Conservation (phyloP, 257 asterid species). For the Lantana camara region DNA sequence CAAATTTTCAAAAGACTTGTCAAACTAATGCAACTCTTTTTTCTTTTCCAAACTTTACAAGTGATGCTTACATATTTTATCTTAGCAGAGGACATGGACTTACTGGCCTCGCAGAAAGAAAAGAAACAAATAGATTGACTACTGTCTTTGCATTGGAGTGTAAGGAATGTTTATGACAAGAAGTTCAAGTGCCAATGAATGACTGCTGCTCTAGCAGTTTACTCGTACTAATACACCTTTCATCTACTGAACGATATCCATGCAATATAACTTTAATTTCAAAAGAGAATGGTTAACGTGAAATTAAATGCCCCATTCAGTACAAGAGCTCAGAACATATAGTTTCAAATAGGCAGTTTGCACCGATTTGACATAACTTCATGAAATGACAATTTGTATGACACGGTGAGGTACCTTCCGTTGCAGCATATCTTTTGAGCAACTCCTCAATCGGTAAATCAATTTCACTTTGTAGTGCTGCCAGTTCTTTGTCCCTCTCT, state of each 20-base stretch:
- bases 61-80: constrained; percentile 1
- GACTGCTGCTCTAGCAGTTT: constrained; percentile 17
- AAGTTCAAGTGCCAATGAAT: neutral
- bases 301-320: constrained; percentile 1
- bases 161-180: neutral
- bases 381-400: neutral
- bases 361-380: constrained; percentile 18
- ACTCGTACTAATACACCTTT: constrained; percentile 8
- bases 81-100: neutral
- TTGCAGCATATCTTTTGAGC: constrained; percentile 69
- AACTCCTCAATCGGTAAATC: constrained; percentile 89
- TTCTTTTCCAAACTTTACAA: neutral
- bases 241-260: neutral
- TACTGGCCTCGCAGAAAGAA: neutral
- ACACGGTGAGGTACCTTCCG: constrained; percentile 56
- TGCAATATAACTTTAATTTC: neutral
- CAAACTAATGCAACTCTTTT: constrained; percentile 6
- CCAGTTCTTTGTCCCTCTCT: constrained; percentile 94
- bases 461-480: constrained; percentile 77
- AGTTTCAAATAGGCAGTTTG: constrained; percentile 18
- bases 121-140: constrained; percentile 14
- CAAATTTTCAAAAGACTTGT: constrained; percentile 7
- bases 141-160: neutral
- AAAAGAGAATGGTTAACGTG: neutral
- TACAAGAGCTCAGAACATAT: constrained; percentile 1